Conservation (phyloP, 192 early-diverging fungal genomes). For the Gamsiella multidivaricata region DNA sequence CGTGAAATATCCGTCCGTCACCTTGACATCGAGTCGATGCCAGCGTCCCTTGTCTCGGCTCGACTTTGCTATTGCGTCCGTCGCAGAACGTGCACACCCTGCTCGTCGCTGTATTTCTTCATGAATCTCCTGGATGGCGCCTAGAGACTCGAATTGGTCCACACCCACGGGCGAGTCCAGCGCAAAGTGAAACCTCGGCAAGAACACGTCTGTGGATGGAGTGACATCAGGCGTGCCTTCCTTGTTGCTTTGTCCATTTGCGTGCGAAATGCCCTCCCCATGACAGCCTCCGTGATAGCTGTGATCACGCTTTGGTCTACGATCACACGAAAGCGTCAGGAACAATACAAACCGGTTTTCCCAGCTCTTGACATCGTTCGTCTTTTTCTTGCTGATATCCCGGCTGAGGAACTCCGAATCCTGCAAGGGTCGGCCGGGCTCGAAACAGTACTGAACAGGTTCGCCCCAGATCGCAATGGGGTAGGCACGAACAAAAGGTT, state of each 20-base stretch:
- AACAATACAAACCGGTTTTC: slow-evolving; percentile 37
- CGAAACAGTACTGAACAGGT: slow-evolving; percentile 34
- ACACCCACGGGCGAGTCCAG: slow-evolving; percentile 27
- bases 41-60: slow-evolving; percentile 31
- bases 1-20: slow-evolving; percentile 26
- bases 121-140: slow-evolving; percentile 22
- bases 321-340: slow-evolving; percentile 15
- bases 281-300: not conserved
- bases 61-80: slow-evolving; percentile 1
- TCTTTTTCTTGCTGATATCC: slow-evolving; percentile 18
- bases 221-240: not conserved
- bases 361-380: slow-evolving; percentile 28
- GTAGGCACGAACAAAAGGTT: slow-evolving; percentile 42
- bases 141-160: slow-evolving; percentile 39
- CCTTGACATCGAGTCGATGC: slow-evolving; percentile 34
- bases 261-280: not conserved
- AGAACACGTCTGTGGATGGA: slow-evolving; percentile 38
- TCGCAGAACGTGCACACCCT: not conserved
- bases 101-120: not conserved
- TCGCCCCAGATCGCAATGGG: slow-evolving; percentile 44
- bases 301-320: slow-evolving; percentile 3
- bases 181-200: slow-evolving; percentile 45
- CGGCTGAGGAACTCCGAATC: slow-evolving; percentile 6
- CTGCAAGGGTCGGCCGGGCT: slow-evolving; percentile 36
- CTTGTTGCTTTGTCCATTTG: not conserved